Evolutionary conservation across 75 land plant genomes (phyloP).

Genomic region (Pinus albicaulis): DNA sequence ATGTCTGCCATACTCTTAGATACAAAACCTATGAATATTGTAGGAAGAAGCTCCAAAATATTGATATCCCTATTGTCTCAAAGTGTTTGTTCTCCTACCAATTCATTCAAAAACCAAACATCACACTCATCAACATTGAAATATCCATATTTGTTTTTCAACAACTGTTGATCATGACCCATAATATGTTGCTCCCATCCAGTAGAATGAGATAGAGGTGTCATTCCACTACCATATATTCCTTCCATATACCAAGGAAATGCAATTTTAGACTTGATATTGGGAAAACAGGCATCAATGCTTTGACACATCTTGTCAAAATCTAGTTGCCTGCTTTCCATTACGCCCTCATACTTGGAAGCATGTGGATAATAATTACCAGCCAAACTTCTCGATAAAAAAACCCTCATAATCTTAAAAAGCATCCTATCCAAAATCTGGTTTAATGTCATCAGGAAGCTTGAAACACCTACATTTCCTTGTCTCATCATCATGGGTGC

Average conservation of each 20-base stretch:
- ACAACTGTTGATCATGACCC: conserved; percentile 25
- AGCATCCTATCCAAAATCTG: conserved; percentile 64
- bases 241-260: conserved; percentile 30
- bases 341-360: conserved; percentile 22
- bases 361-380: conserved; percentile 7
- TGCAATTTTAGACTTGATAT: conserved; percentile 23
- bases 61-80: conserved; percentile 15
- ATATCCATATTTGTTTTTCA: conserved; percentile 24
- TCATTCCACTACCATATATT: conserved; percentile 16
- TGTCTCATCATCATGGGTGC: conserved; percentile 81
- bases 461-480: conserved; percentile 71
- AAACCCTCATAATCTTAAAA: conserved; percentile 20
- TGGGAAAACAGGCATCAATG: conserved; percentile 7
- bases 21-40: too few species aligned
- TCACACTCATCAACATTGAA: conserved; percentile 27
- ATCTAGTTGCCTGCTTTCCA: conserved; percentile 11
- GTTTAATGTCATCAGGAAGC: conserved; percentile 94
- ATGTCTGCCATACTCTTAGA: too few species aligned
- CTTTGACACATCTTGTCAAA: conserved; percentile 7
- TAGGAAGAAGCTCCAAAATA: too few species aligned
- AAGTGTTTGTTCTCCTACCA: conserved; percentile 25
- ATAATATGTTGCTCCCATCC: conserved; percentile 31
- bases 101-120: conserved; percentile 33
- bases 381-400: conserved; percentile 27
- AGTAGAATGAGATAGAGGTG: conserved; percentile 2